A percentile compares a stretch with the other conserved stretches of the same genome.
These are phyloP conservation scores for Polytolypa hystricis DNA, from an alignment of 2,329 filamentous ascomycete genomes.

Conservation along the genomic window DNA sequence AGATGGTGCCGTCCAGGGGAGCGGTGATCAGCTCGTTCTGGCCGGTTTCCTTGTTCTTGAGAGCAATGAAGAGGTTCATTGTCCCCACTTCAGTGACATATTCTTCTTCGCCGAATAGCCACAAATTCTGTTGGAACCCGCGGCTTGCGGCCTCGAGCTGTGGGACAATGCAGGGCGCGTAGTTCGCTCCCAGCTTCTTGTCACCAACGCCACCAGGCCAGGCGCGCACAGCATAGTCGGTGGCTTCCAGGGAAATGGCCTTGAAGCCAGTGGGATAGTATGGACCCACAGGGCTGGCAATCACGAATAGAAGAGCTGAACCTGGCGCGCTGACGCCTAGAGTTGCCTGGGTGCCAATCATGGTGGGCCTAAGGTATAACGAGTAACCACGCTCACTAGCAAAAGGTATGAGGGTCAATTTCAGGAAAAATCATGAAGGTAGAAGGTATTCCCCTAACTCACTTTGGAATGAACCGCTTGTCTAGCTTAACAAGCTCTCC, in stretches of 20 bases:
- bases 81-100: conserved; percentile 95
- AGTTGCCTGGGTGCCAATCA: conserved; percentile 94
- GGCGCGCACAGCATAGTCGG: conserved; percentile 89
- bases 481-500: conserved; percentile 69
- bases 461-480: conserved; percentile 76
- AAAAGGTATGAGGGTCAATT: conserved; percentile 12
- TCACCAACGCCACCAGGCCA: conserved; percentile 97
- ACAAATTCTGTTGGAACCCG: conserved; percentile 96
- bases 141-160: conserved; percentile 83
- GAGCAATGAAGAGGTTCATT: conserved; percentile 92
- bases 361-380: conserved; percentile 86
- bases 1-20: conserved; percentile 88
- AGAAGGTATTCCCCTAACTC: conserved; percentile 22
- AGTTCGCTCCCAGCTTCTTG: conserved; percentile 98
- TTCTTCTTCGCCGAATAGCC: conserved; percentile 93
- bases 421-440: neutral
- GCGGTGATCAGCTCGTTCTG: conserved; percentile 91
- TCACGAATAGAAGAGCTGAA: conserved; percentile 84
- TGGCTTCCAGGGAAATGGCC: conserved; percentile 88
- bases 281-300: conserved; percentile 89
- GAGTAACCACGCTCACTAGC: conserved; percentile 65
- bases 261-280: conserved; percentile 99
- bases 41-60: conserved; percentile 77
- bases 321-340: conserved; percentile 87
- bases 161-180: conserved; percentile 96